A percentile compares a stretch with the other conserved stretches of the same genome.
Evolutionary conservation across 768 basidiomycete species (phyloP).

Genomic region (Suillus brevipes): DNA sequence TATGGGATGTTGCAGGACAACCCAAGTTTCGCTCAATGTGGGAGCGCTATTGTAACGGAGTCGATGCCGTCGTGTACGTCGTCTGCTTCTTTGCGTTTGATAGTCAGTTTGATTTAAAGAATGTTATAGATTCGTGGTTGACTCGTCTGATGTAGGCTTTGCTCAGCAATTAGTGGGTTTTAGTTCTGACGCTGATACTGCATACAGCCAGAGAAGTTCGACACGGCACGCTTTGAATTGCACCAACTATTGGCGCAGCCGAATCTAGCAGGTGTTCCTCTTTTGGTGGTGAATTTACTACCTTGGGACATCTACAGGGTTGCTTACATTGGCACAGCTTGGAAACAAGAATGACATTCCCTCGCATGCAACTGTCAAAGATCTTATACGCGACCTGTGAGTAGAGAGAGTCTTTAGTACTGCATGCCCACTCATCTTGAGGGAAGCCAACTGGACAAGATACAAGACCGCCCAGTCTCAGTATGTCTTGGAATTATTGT

Average conservation of each 20-base stretch:
- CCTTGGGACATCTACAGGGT: not conserved
- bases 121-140: slow-evolving; percentile 79
- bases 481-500: slow-evolving; percentile 46
- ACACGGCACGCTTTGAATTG: slow-evolving; percentile 80
- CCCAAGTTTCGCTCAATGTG: slow-evolving; percentile 94
- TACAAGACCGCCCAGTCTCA: slow-evolving; percentile 80
- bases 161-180: not conserved
- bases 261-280: slow-evolving; percentile 66
- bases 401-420: slow-evolving; percentile 23
- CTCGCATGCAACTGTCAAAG: slow-evolving; percentile 75
- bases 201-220: slow-evolving; percentile 73
- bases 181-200: slow-evolving; percentile 7
- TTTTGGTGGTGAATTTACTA: slow-evolving; percentile 68
- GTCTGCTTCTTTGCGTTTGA: slow-evolving; percentile 3
- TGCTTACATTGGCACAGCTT: slow-evolving; percentile 44
- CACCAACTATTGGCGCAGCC: slow-evolving; percentile 75
- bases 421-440: not conserved
- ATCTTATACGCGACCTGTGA: slow-evolving; percentile 77
- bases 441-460: slow-evolving; percentile 72
- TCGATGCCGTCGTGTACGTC: slow-evolving; percentile 86
- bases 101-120: not conserved
- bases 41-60: slow-evolving; percentile 92
- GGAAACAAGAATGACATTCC: slow-evolving; percentile 93
- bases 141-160: slow-evolving; percentile 76
- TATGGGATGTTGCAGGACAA: slow-evolving; percentile 97